Evolutionary conservation across 1,139 yeast species (phyloP), one percentile per base, ranked within the genome.

Genomic region (Magnusiomyces fungicola): DNA sequence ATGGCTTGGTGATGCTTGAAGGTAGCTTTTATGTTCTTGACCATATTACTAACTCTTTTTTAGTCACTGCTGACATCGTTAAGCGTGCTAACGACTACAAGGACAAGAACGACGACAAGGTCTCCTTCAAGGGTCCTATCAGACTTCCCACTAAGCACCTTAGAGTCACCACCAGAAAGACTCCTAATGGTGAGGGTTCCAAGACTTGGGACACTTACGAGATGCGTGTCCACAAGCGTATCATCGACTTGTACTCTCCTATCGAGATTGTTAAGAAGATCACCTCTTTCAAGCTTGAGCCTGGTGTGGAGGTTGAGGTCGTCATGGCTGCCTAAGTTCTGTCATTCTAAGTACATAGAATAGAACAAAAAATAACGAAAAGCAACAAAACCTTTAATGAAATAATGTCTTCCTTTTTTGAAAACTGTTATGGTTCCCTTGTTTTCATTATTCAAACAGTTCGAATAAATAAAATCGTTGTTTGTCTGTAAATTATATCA

Each of bases 111-210:
- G 38, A 47, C 22, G 47, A 44, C 39, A 48, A 47, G 50, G 45
- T 48, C 46, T 30, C 47, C 34, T 38, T 42, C 49, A 87, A 88
- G 81, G 99, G 99, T 70, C 98, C 98, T 66, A 96, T 94, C 71
- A 88, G 98, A 85, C 78, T 94, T 80, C 99, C 99, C 79, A 94
- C 98, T 78, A 94, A 90, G 85, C 95, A 86, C 67, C 86, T 94
- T 72, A 89, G 86, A 78, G 82, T 94, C 79, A 82, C 96, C 79
- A 92, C 99, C 86, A 90, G 99, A 87, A 94, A 94, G 89, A 84
- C 98, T 72, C 99, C 99, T 70, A 94, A 94, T 76, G 99, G 99
- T 90, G 97, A 94, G 81, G 99, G 99, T 90, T 92, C 98, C 69
- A 92, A 94, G 90, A 94, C 99, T 69, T 94, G 97, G 97, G 99